Evolutionary conservation across 306 rosid species (phyloP), one percentile per base, ranked within the genome.

Genomic region (Rubus parviflorus): DNA sequence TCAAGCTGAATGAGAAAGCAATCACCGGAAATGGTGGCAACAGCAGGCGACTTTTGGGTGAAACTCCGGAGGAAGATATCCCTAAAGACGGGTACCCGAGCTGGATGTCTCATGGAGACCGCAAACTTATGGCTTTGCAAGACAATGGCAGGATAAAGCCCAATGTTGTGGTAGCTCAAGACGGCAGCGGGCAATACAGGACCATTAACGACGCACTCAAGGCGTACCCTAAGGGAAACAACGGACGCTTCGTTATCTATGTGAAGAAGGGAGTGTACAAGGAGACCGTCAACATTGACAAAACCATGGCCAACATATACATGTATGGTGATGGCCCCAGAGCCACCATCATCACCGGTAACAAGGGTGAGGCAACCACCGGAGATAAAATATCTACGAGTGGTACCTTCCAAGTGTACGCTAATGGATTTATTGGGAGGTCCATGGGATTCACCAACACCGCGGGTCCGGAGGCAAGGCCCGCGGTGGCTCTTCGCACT

Each of bases 401-500:
- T 17, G 75, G 61, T 20, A 70, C 61, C 20, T 16, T 70, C 30
- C 62, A 70, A 30, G 75, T 70, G 9, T 70, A 48, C 6, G 75
- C 45, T 6, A 40, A 4, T 0, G 85, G 90, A 3, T 93, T 93
- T 85, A 70, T 90, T 0, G 85, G 70, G 40, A 85, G 85, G 83
- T 51, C 75, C 3, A 89, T 93, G 86, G 87, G 84, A 70, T 85
- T 93, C 72, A 65, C 46, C 23, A 93, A 93, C 94, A 89, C 89
- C 0, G 98, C 98, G 0, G 98, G 98, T 2, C 71, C 96, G 0
- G 46, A 37, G 2, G 91, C 87, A 8, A 92, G 88, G 68, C 98
- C 90, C 70, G 94, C 97, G 3, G 98, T 94, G 77, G 96, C 98
- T 3, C 87, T 94, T 6, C 87, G 90, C 88, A 15, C 93, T 83